phyloP scores from a whole-genome alignment of 2,329 filamentous ascomycete genomes.

The Aureobasidium musti region DNA sequence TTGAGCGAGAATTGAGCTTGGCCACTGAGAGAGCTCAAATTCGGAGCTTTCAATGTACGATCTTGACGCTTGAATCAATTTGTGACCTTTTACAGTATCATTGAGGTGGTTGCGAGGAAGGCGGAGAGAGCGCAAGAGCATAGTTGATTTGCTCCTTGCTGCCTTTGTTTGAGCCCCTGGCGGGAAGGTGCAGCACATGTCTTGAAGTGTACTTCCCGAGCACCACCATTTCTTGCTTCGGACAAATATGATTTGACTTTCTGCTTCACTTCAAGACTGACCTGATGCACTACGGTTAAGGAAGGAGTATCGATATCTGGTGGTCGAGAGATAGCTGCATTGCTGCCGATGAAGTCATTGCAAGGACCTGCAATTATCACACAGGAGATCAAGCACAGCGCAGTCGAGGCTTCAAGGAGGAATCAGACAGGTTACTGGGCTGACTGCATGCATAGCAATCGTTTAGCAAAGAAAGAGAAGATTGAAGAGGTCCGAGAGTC shows the following conservation, averaged over 20 bases:
- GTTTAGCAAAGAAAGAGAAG: not conserved
- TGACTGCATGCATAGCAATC: not conserved
- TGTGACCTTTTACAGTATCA: not conserved
- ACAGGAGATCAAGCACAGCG: not conserved
- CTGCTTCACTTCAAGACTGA: not conserved
- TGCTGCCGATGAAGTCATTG: not conserved
- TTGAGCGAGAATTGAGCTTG: not conserved
- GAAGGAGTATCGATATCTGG: not conserved
- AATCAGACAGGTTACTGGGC: not conserved
- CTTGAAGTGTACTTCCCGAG: not conserved
- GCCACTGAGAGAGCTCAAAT: not conserved
- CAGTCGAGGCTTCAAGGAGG: not conserved
- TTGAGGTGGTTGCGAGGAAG: not conserved
- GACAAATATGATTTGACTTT: not conserved
- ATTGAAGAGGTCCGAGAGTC: no score
- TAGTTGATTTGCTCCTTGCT: conserved; percentile 8
- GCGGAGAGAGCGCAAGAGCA: not conserved
- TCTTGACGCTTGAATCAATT: accelerated
- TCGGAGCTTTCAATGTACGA: not conserved
- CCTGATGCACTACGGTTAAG: no score
- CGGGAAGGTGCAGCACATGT: conserved; percentile 11
- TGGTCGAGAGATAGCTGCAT: not conserved
- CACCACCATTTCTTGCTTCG: no score
- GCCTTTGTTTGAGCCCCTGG: conserved; percentile 8
- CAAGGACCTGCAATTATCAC: not conserved